These are phyloP conservation scores for Pelargonium myrrhifolium DNA, from an alignment of 441 rosid species.

Conservation along the genomic window DNA sequence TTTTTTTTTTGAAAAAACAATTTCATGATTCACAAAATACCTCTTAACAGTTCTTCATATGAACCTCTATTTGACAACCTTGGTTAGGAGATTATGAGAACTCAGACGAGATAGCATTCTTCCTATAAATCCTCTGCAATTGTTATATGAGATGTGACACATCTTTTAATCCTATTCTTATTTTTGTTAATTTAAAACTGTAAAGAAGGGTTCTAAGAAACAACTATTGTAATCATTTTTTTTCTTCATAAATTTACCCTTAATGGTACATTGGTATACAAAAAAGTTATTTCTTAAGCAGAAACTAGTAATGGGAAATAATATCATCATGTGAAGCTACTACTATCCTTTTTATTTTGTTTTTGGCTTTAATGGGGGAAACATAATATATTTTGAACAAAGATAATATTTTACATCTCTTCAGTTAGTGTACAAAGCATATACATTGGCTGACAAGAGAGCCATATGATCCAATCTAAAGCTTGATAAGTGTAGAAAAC, in stretches of 20 bases:
- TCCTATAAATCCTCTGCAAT: neutral
- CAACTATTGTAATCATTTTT: neutral
- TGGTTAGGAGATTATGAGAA: neutral
- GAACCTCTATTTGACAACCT: too few species aligned
- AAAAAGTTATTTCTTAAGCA: neutral
- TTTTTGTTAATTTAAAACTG: too few species aligned
- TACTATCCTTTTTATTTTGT: too few species aligned
- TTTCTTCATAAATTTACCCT: too few species aligned
- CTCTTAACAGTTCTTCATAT: too few species aligned
- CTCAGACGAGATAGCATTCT: slow-evolving; percentile 1
- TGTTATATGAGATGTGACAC: neutral
- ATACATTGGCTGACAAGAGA: neutral
- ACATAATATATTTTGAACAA: too few species aligned
- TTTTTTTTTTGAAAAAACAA: too few species aligned
- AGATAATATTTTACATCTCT: neutral
- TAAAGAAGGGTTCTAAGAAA: neutral
- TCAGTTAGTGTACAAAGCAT: neutral
- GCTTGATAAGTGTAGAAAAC: too few species aligned
- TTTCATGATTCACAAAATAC: too few species aligned
- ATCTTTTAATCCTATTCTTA: neutral
- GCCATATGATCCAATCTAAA: neutral
- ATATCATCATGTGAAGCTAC: neutral
- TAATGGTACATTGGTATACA: too few species aligned
- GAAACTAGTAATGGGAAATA: neutral
- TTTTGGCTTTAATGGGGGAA: too few species aligned